Conservation (phyloP, 306 rosid genomes). For the Pyrus communis region DNA sequence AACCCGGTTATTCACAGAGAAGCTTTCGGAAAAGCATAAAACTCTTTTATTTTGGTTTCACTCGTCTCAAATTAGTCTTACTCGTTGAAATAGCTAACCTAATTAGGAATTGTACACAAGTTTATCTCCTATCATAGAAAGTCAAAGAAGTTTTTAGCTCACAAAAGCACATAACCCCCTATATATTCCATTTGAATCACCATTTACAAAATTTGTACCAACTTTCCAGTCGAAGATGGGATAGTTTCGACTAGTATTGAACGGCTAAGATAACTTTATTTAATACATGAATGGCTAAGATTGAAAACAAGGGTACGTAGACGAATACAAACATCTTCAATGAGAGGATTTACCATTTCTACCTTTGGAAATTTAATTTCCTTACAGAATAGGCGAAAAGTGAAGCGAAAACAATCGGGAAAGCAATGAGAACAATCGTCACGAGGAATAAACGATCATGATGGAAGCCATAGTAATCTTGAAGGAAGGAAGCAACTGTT, state of each 20-base stretch:
- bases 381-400: conserved; percentile 61
- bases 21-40: too few relatives aligned
- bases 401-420: conserved; percentile 49
- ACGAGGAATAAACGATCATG: conserved; percentile 50
- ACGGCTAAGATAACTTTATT: background rate
- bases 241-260: background rate
- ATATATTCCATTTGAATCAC: background rate
- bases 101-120: too few relatives aligned
- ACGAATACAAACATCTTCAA: background rate
- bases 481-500: conserved; percentile 39
- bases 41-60: too few relatives aligned
- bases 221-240: background rate
- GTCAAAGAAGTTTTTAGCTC: too few relatives aligned
- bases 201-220: background rate
- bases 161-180: too few relatives aligned
- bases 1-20: too few relatives aligned
- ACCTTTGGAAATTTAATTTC: conserved; percentile 59
- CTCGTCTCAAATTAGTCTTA: too few relatives aligned
- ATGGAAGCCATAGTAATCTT: conserved; percentile 57
- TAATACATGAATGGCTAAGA: background rate
- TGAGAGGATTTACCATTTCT: background rate
- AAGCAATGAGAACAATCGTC: conserved; percentile 59
- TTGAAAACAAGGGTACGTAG: background rate
- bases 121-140: too few relatives aligned
- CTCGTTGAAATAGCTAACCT: too few relatives aligned